Evolutionary conservation across 192 early-diverging fungal species (phyloP).

Genomic region (Haplosporangium gracile): DNA sequence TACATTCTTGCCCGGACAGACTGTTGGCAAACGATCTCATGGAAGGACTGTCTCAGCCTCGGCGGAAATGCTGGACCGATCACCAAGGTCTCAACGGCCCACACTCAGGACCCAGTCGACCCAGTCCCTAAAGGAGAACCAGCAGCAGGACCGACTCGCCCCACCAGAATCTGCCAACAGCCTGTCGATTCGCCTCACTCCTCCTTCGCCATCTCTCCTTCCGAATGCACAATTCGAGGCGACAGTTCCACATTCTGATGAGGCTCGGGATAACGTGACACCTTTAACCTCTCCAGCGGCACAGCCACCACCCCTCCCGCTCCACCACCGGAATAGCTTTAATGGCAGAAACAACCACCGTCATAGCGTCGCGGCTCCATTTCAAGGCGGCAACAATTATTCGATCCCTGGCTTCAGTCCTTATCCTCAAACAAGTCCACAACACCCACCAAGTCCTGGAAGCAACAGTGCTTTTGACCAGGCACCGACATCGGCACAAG

Average conservation of each 20-base stretch:
- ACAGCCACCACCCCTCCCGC: background rate
- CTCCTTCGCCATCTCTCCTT: conserved; percentile 23
- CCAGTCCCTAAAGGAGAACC: conserved; percentile 24
- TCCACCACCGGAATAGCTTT: conserved; percentile 9
- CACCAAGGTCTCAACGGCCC: background rate
- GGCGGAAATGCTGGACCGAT: conserved; percentile 13
- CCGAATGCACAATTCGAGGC: conserved; percentile 6
- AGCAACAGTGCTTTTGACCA: background rate
- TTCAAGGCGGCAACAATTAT: conserved; percentile 31
- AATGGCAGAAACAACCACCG: conserved; percentile 6
- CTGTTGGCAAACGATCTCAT: background rate
- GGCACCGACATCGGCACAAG: conserved; percentile 13
- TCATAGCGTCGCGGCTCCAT: conserved; percentile 16
- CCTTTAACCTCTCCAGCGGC: background rate
- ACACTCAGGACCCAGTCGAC: conserved; percentile 10
- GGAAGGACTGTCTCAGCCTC: conserved; percentile 37
- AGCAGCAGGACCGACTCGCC: background rate
- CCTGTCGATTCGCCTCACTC: conserved; percentile 14
- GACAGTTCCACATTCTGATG: background rate
- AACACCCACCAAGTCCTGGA: conserved; percentile 1
- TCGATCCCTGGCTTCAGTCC: conserved; percentile 21
- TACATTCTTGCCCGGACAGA: background rate
- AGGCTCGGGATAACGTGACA: conserved; percentile 1
- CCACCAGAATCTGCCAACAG: conserved; percentile 22
- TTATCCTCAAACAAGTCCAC: background rate